A percentile compares a stretch with the other conserved stretches of the same genome.
Conservation (phyloP, 305 asterid species). For the Caryopteris hybrid region DNA sequence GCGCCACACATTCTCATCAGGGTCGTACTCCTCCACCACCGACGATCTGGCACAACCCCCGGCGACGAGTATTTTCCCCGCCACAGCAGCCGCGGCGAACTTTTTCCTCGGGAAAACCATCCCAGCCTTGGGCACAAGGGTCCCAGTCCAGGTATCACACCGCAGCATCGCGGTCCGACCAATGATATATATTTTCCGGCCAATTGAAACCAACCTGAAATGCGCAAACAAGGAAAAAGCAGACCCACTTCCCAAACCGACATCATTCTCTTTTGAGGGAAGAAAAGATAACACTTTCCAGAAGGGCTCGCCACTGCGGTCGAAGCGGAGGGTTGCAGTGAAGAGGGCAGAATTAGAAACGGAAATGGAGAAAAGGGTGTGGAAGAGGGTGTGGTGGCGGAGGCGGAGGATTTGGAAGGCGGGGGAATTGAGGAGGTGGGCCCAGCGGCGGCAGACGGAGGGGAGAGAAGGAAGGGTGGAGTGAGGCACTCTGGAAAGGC, state of each 20-base stretch:
- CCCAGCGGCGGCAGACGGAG: slow-evolving; percentile 82
- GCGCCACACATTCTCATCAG: slow-evolving; percentile 51
- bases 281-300: slow-evolving; percentile 63
- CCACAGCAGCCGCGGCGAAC: slow-evolving; percentile 61
- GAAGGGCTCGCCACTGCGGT: slow-evolving; percentile 11
- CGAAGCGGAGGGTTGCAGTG: slow-evolving; percentile 49
- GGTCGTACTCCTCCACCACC: slow-evolving; percentile 79
- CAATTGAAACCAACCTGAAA: slow-evolving; percentile 50
- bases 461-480: slow-evolving; percentile 59
- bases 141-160: slow-evolving; percentile 81
- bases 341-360: slow-evolving; percentile 50
- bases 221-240: slow-evolving; percentile 38
- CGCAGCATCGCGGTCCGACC: slow-evolving; percentile 62
- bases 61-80: slow-evolving; percentile 60
- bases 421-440: slow-evolving; percentile 51
- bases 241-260: slow-evolving; percentile 16
- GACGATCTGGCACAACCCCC: slow-evolving; percentile 58
- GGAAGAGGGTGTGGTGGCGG: slow-evolving; percentile 40
- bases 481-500: slow-evolving; percentile 57
- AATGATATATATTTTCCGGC: slow-evolving; percentile 61
- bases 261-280: slow-evolving; percentile 21
- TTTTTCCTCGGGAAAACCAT: slow-evolving; percentile 59
- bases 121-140: slow-evolving; percentile 43
- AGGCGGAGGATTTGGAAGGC: slow-evolving; percentile 54
- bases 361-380: slow-evolving; percentile 54